phyloP scores from a whole-genome alignment of 306 rosid species.

The Medicago arabica region DNA sequence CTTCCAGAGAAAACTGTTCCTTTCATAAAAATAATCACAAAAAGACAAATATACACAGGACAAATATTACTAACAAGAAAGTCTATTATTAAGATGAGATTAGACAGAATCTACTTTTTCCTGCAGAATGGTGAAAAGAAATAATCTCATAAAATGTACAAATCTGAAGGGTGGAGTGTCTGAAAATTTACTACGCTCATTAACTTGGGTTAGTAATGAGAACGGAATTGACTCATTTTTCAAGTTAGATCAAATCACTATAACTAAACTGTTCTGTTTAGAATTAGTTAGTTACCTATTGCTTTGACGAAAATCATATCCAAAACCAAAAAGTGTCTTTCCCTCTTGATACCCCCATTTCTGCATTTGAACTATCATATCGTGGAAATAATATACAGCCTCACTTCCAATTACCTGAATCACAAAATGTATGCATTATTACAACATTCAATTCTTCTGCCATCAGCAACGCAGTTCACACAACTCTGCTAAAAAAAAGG shows the following conservation, averaged over 20 bases:
- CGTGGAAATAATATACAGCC: slow-evolving; percentile 85
- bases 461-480: slow-evolving; percentile 1
- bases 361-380: slow-evolving; percentile 84
- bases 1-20: slow-evolving; percentile 29
- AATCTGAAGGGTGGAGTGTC: background rate
- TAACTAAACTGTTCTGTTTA: background rate
- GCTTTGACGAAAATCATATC: slow-evolving; percentile 99
- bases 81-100: background rate
- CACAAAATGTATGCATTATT: slow-evolving; percentile 34
- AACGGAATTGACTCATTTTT: slow-evolving; percentile 8
- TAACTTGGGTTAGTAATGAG: slow-evolving; percentile 23
- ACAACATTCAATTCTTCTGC: slow-evolving; percentile 31
- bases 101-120: background rate
- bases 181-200: background rate
- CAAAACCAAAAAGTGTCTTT: slow-evolving; percentile 93
- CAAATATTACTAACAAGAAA: slow-evolving; percentile 5
- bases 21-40: slow-evolving; percentile 16
- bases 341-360: slow-evolving; percentile 96
- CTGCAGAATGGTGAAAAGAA: slow-evolving; percentile 17
- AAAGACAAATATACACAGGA: slow-evolving; percentile 3
- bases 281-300: slow-evolving; percentile 67
- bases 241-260: slow-evolving; percentile 6
- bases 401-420: slow-evolving; percentile 84
- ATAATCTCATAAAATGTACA: slow-evolving; percentile 29
- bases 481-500: slow-evolving; percentile 9